Conservation (phyloP, 495 filamentous ascomycete species). For the Tuber borchii region DNA sequence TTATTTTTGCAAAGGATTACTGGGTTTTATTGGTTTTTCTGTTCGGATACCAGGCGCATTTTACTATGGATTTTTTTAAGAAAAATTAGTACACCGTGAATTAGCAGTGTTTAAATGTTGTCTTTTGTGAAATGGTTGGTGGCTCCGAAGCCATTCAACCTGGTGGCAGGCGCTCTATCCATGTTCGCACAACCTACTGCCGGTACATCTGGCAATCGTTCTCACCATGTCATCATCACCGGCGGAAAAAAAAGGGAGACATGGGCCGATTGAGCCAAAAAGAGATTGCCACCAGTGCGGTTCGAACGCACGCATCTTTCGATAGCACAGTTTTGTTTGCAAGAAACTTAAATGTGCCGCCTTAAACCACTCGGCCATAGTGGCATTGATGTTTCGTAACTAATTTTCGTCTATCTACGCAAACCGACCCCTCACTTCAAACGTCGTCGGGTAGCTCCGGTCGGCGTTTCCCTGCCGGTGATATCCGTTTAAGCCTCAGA, state of each 20-base stretch:
- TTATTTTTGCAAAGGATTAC: background rate
- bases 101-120: background rate
- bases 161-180: background rate
- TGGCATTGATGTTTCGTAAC: slow-evolving; percentile 11
- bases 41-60: slow-evolving; percentile 1
- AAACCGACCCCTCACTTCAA: background rate
- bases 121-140: background rate
- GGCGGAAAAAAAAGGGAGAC: background rate
- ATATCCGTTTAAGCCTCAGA: background rate
- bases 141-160: background rate
- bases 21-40: background rate
- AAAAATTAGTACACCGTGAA: background rate
- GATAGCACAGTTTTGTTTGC: slow-evolving; percentile 41
- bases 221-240: background rate
- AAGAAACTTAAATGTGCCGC: slow-evolving; percentile 45
- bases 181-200: background rate
- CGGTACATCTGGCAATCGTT: background rate
- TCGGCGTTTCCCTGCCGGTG: background rate
- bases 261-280: background rate
- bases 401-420: background rate
- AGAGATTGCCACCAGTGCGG: slow-evolving; percentile 43
- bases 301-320: slow-evolving; percentile 48
- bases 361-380: slow-evolving; percentile 47
- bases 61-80: background rate
- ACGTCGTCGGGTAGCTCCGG: background rate